Percentiles rank a stretch among this genome's conserved stretches.
Conservation (phyloP, 192 early-diverging fungal genomes). For the Backusella westeae region DNA sequence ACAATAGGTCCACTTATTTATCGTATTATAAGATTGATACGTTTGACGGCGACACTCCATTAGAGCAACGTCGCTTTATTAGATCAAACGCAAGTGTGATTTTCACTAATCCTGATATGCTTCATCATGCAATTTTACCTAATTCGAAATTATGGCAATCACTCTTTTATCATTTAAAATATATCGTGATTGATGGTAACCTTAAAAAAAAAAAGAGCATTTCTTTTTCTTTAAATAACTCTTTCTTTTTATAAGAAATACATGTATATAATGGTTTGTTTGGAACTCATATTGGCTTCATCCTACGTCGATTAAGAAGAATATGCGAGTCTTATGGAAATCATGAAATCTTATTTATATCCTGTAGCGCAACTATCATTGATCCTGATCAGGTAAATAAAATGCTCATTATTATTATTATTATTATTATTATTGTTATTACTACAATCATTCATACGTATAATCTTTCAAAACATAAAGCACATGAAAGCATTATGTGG, state of each 20-base stretch:
- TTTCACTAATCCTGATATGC: constrained; percentile 83
- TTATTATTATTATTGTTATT: neutral
- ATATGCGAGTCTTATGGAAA: constrained; percentile 51
- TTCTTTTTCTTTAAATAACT: too few species aligned
- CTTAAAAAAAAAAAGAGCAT: neutral
- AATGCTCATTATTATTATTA: too few species aligned
- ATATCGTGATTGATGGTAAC: constrained; percentile 66
- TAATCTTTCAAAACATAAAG: neutral
- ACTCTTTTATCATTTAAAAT: constrained; percentile 51
- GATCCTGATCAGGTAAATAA: constrained; percentile 42
- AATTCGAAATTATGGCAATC: constrained; percentile 51
- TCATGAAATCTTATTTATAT: constrained; percentile 50
- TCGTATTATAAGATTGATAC: constrained; percentile 34
- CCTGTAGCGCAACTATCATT: constrained; percentile 62
- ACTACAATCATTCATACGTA: neutral
- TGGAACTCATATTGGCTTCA: constrained; percentile 63
- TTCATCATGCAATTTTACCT: constrained; percentile 70
- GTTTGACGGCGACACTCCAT: constrained; percentile 68
- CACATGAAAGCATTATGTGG: constrained; percentile 38
- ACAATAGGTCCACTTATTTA: neutral
- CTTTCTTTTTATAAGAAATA: constrained; percentile 47
- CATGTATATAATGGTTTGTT: constrained; percentile 68
- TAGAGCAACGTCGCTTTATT: constrained; percentile 43
- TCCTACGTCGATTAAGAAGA: constrained; percentile 64
- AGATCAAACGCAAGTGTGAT: constrained; percentile 55